Evolutionary conservation across 2,329 filamentous ascomycete genomes (phyloP), one percentile per base, ranked within the genome.

Genomic region (Colletotrichum eremochloae): DNA sequence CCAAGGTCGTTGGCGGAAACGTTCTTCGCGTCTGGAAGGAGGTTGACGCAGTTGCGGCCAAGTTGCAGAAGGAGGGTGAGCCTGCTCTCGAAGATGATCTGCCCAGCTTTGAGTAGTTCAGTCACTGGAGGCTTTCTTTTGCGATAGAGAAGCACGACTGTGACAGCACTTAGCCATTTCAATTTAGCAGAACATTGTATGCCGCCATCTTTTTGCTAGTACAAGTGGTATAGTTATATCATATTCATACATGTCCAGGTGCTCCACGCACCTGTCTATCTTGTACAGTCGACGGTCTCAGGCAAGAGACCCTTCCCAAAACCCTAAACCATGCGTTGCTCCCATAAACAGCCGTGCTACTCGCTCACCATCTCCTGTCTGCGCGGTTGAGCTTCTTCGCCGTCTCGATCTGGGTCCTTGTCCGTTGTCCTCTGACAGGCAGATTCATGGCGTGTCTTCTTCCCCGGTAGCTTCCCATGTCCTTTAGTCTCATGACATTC

Each of bases 361-460:
- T 80, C 3, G 18, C 67, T 80, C 76, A 86, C 65, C 82, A 82
- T 65, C 75, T 76, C 71, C 88, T 84, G 74, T 90, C 85, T 53
- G 91, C 78, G 74, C 79, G 84, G 81, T 93, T 93, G 80, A 93
- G 82, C 79, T 87, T 91, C 81, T 85, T 88, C 58, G 90, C 86
- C 36, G 86, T 91, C 74, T 84, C 79, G 75, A 87, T 91, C 82
- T 93, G 96, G 80, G 86, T 94, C 80, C 94, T 92, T 72, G 96
- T 98, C 77, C 88, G 90, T 84, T 99, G 96, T 76, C 96, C 96
- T 76, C 96, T 89, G 66, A 96, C 96, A 5, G 96, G 96, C 84
- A 98, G 84, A 73, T 92, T 90, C 92, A 98, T 95, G 69, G 96
- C 96, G 86, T 99, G 96, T 76, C 96, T 87, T 81, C 93, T 91